A percentile compares a stretch with the other conserved stretches of the same genome.
phyloP scores from a whole-genome alignment of 2,329 filamentous ascomycete species.

The Aciculosporium take region DNA sequence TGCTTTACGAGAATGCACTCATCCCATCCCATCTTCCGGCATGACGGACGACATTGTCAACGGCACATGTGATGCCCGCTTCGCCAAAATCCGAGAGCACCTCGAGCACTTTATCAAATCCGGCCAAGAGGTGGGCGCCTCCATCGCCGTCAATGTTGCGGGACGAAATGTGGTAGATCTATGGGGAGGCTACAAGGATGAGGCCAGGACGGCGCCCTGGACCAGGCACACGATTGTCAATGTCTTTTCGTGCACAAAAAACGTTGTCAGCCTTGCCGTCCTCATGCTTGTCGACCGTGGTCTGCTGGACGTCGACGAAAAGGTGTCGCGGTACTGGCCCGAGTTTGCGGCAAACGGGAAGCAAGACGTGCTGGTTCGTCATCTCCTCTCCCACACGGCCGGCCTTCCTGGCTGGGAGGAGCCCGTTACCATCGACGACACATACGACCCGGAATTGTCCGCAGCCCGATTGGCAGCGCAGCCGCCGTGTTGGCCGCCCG shows the following conservation, averaged over 20 bases:
- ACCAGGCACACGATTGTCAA: slow-evolving; percentile 23
- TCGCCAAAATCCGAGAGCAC: too few species aligned
- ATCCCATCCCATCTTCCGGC: too few species aligned
- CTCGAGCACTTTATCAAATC: slow-evolving; percentile 18
- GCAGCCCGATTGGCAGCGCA: slow-evolving; percentile 24
- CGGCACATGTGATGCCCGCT: too few species aligned
- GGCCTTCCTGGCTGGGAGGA: slow-evolving; percentile 21
- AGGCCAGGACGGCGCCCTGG: slow-evolving; percentile 20
- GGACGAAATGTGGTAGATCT: slow-evolving; percentile 29
- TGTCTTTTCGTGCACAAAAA: slow-evolving; percentile 28
- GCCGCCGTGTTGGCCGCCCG: slow-evolving; percentile 29
- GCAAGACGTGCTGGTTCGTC: slow-evolving; percentile 17
- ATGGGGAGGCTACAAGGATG: slow-evolving; percentile 27
- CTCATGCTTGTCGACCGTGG: slow-evolving; percentile 26
- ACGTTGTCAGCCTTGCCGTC: slow-evolving; percentile 20
- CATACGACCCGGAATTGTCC: slow-evolving; percentile 17
- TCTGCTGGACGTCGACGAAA: slow-evolving; percentile 20
- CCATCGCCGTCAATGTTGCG: slow-evolving; percentile 25
- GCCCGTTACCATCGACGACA: slow-evolving; percentile 16
- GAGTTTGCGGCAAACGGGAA: slow-evolving; percentile 30
- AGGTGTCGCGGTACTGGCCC: slow-evolving; percentile 30
- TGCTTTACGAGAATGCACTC: too few species aligned
- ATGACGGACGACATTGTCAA: too few species aligned
- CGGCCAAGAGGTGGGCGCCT: slow-evolving; percentile 30
- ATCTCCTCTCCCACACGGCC: slow-evolving; percentile 22